These are phyloP conservation scores for Exophiala bonariae DNA, from an alignment of 2,329 filamentous ascomycete genomes.

Conservation along the genomic window DNA sequence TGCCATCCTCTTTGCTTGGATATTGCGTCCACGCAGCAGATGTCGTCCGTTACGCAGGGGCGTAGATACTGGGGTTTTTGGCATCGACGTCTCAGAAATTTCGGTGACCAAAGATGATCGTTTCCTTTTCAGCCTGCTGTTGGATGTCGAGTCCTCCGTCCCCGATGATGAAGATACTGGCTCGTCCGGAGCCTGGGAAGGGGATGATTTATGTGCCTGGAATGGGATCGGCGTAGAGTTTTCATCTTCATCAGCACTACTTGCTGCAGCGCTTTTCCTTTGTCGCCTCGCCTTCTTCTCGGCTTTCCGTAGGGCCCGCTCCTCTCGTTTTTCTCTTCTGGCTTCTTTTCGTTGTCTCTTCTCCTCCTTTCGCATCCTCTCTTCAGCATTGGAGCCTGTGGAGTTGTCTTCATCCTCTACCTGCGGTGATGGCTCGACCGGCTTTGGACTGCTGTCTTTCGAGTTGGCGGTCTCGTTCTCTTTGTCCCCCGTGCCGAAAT, in stretches of 20 bases:
- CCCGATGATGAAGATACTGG: slow-evolving; percentile 23
- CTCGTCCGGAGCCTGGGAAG: slow-evolving; percentile 15
- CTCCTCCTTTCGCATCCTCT: slow-evolving; percentile 28
- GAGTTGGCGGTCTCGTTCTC: slow-evolving; percentile 41
- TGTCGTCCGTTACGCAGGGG: slow-evolving; percentile 58
- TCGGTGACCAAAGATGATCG: neutral
- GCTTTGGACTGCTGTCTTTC: slow-evolving; percentile 28
- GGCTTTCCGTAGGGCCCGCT: slow-evolving; percentile 32
- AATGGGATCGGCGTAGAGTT: neutral
- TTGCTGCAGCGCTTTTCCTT: slow-evolving; percentile 22
- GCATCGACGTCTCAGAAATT: neutral
- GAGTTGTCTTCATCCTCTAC: slow-evolving; percentile 31
- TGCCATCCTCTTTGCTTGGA: slow-evolving; percentile 83
- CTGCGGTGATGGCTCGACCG: slow-evolving; percentile 10
- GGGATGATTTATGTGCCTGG: slow-evolving; percentile 9
- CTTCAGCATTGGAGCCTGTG: slow-evolving; percentile 27
- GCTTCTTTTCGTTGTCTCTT: slow-evolving; percentile 32
- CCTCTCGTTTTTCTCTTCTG: slow-evolving; percentile 31
- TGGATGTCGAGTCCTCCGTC: slow-evolving; percentile 39
- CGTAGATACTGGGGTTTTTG: slow-evolving; percentile 5
- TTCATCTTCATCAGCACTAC: slow-evolving; percentile 18
- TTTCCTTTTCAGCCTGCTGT: slow-evolving; percentile 39
- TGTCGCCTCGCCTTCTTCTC: slow-evolving; percentile 26
- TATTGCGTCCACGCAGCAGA: slow-evolving; percentile 75
- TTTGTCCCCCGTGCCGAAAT: slow-evolving; percentile 7